Evolutionary conservation across 352 stramenopile species (phyloP).

Genomic region (Aphanomyces cochlioides): DNA sequence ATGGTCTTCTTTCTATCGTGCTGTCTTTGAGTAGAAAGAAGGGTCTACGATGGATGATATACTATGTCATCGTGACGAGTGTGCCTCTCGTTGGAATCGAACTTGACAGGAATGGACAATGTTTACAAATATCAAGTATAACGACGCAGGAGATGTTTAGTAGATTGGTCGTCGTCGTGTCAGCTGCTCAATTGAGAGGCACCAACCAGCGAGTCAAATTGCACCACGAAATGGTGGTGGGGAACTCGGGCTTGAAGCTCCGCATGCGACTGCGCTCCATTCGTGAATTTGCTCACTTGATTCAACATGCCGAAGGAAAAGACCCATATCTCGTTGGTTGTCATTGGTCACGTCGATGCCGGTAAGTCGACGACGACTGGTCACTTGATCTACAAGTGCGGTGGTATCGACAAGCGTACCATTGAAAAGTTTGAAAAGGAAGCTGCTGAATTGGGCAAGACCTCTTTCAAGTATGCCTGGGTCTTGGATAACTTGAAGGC

Average conservation of each 20-base stretch:
- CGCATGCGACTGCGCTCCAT: background rate
- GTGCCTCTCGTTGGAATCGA: too few species aligned
- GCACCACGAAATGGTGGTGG: constrained; percentile 17
- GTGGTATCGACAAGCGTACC: constrained; percentile 97
- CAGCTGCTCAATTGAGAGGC: background rate
- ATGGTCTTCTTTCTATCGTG: too few species aligned
- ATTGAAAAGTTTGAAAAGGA: constrained; percentile 99
- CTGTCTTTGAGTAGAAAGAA: too few species aligned
- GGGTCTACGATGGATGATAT: too few species aligned
- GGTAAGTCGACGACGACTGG: constrained; percentile 99
- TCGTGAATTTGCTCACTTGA: constrained; percentile 17
- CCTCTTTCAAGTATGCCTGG: constrained; percentile 99
- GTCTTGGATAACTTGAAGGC: constrained; percentile 98
- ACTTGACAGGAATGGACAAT: background rate
- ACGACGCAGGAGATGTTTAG: background rate
- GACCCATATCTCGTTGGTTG: constrained; percentile 75
- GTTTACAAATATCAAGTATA: background rate
- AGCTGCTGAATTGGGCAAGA: constrained; percentile 94
- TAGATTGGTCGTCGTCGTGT: background rate
- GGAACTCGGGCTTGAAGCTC: background rate
- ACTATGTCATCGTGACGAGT: too few species aligned
- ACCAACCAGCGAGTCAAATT: constrained; percentile 12
- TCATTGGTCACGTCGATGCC: constrained; percentile 96
- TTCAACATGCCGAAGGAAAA: constrained; percentile 31
- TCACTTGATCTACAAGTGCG: constrained; percentile 99